Evolutionary conservation across 2,329 filamentous ascomycete species (phyloP).

Genomic region (Curvularia sp.): DNA sequence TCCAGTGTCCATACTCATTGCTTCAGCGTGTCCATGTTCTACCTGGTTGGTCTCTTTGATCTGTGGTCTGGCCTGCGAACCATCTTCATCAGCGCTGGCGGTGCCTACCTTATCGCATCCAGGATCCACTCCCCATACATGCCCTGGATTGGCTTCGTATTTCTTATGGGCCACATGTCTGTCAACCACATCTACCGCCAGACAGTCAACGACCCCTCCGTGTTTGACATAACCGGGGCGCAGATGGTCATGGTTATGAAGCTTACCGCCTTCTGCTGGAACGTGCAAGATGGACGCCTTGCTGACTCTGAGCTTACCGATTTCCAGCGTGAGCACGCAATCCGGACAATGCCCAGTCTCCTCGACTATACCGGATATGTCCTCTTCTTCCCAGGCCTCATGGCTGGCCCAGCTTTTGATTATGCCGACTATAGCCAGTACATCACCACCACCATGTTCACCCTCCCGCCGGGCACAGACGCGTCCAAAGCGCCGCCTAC

Average conservation of each 20-base stretch:
- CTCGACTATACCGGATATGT: slow-evolving; percentile 90
- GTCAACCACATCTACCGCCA: slow-evolving; percentile 86
- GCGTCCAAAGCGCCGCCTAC: slow-evolving; percentile 85
- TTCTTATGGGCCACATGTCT: slow-evolving; percentile 95
- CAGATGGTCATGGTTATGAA: slow-evolving; percentile 99
- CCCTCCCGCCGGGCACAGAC: slow-evolving; percentile 80
- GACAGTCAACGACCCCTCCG: slow-evolving; percentile 68
- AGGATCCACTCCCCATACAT: slow-evolving; percentile 88
- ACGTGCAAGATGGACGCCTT: slow-evolving; percentile 88
- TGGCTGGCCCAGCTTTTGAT: slow-evolving; percentile 92
- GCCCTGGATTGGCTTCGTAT: slow-evolving; percentile 96
- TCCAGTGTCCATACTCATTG: slow-evolving; percentile 12
- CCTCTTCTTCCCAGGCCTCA: slow-evolving; percentile 89
- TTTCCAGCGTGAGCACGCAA: slow-evolving; percentile 81
- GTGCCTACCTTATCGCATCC: slow-evolving; percentile 82
- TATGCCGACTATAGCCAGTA: slow-evolving; percentile 91
- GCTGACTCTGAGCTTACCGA: slow-evolving; percentile 82
- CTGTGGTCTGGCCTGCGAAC: slow-evolving; percentile 86
- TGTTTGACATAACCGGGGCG: slow-evolving; percentile 85
- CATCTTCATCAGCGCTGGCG: slow-evolving; percentile 78
- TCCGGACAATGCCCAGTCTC: slow-evolving; percentile 75
- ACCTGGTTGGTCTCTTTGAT: slow-evolving; percentile 90
- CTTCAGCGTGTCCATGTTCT: slow-evolving; percentile 79
- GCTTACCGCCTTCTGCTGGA: slow-evolving; percentile 95
- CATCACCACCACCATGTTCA: slow-evolving; percentile 95